Percentiles rank a stretch among this genome's conserved stretches.
Conservation (phyloP, 805 yeast genomes). For the Kuraishia cidri region DNA sequence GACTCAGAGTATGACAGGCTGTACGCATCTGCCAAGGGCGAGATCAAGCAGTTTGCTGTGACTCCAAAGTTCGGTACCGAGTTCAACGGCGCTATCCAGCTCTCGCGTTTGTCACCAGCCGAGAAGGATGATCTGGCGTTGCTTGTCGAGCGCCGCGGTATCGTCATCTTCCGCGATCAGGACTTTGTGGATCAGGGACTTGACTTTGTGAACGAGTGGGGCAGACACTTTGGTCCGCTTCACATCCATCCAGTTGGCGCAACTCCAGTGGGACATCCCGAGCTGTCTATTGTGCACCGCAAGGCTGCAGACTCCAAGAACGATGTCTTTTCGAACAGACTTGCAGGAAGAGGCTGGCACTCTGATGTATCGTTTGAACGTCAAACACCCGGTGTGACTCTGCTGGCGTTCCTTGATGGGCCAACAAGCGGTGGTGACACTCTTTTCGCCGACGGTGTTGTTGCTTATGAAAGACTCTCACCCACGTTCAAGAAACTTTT, state of each 20-base stretch:
- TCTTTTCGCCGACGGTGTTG: constrained; percentile 56
- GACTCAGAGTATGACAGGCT: constrained; percentile 46
- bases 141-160: constrained; percentile 37
- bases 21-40: constrained; percentile 16
- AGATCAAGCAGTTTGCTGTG: constrained; percentile 10
- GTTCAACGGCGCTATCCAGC: constrained; percentile 26
- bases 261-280: constrained; percentile 33
- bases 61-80: constrained; percentile 38
- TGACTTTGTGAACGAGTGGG: constrained; percentile 29
- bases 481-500: constrained; percentile 52
- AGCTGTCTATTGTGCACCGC: constrained; percentile 30
- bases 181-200: constrained; percentile 30
- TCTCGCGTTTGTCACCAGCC: constrained; percentile 26
- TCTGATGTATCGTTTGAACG: constrained; percentile 54
- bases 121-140: constrained; percentile 40
- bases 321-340: constrained; percentile 14
- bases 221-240: constrained; percentile 32
- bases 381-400: constrained; percentile 50
- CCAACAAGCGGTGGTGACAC: constrained; percentile 52
- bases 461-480: constrained; percentile 65
- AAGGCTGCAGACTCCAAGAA: constrained; percentile 16
- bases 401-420: constrained; percentile 36
- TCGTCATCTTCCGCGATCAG: constrained; percentile 35
- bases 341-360: constrained; percentile 32
- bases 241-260: constrained; percentile 42